Percentiles rank a stretch among this genome's conserved stretches.
Conservation (phyloP, 805 yeast species). For the Jamesozyma rosinii region DNA sequence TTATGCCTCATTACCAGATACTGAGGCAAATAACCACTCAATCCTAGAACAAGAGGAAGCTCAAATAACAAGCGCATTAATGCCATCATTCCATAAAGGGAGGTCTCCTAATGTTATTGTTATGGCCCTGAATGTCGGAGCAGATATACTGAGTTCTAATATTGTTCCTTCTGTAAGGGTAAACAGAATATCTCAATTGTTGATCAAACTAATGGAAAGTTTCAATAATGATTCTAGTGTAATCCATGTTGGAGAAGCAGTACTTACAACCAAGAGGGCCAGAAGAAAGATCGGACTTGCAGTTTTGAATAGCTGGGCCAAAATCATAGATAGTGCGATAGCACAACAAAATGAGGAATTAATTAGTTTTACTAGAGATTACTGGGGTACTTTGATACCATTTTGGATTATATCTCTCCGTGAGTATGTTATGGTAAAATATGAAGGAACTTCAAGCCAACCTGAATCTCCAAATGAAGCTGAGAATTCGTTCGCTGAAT, state of each 20-base stretch:
- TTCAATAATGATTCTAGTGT: constrained; percentile 22
- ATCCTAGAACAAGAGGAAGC: constrained; percentile 90
- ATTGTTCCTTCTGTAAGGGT: constrained; percentile 42
- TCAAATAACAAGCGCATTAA: constrained; percentile 78
- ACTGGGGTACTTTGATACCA: constrained; percentile 54
- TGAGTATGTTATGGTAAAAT: constrained; percentile 63
- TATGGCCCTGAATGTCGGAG: constrained; percentile 67
- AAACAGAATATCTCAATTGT: constrained; percentile 50
- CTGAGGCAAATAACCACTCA: constrained; percentile 59
- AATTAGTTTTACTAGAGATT: constrained; percentile 42
- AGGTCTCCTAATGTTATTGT: constrained; percentile 67
- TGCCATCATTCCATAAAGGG: constrained; percentile 73
- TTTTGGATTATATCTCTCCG: constrained; percentile 71
- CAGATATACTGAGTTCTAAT: constrained; percentile 61
- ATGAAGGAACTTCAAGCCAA: constrained; percentile 29
- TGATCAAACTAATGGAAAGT: constrained; percentile 60
- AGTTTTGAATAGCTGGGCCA: constrained; percentile 67
- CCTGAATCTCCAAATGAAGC: constrained; percentile 7
- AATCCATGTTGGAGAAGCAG: constrained; percentile 49
- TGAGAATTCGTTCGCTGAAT: neutral
- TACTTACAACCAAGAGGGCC: constrained; percentile 36
- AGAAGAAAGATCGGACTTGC: constrained; percentile 50
- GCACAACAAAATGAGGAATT: constrained; percentile 33
- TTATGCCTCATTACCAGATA: constrained; percentile 57
- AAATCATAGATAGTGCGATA: constrained; percentile 35